Evolutionary conservation across 1,284 basidiomycete species (phyloP).

Genomic region (Boletellus sp.): DNA sequence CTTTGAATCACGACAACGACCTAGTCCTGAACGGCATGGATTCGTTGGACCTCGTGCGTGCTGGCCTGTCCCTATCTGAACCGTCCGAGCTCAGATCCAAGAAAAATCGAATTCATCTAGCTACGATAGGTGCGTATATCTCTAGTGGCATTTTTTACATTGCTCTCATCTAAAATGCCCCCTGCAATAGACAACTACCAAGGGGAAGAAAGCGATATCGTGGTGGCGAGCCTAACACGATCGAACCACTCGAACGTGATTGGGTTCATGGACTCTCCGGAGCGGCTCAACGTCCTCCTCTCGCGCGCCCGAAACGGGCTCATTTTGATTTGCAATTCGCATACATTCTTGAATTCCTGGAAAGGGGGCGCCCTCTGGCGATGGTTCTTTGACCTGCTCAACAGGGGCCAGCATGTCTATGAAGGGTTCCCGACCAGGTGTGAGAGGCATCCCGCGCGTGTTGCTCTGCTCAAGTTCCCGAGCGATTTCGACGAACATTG

Average conservation of each 20-base stretch:
- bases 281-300: slow-evolving; percentile 63
- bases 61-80: background rate
- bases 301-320: slow-evolving; percentile 59
- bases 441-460: slow-evolving; percentile 46
- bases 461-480: slow-evolving; percentile 35
- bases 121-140: slow-evolving; percentile 51
- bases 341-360: slow-evolving; percentile 51
- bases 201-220: slow-evolving; percentile 66
- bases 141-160: too few relatives aligned
- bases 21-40: slow-evolving; percentile 62
- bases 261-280: slow-evolving; percentile 63
- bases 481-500: slow-evolving; percentile 50
- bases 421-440: slow-evolving; percentile 57
- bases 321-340: slow-evolving; percentile 60
- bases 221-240: slow-evolving; percentile 56
- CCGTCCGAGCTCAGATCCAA: background rate
- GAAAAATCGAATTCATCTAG: slow-evolving; percentile 40
- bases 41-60: slow-evolving; percentile 28
- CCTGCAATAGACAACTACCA: slow-evolving; percentile 53
- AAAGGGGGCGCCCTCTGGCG: slow-evolving; percentile 53
- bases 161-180: too few relatives aligned
- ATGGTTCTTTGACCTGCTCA: slow-evolving; percentile 43
- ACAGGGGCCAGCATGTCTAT: slow-evolving; percentile 44
- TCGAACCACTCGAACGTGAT: slow-evolving; percentile 53
- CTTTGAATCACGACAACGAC: slow-evolving; percentile 47